Conservation (phyloP, 495 filamentous ascomycete species). For the Stereocaulon alpinum region DNA sequence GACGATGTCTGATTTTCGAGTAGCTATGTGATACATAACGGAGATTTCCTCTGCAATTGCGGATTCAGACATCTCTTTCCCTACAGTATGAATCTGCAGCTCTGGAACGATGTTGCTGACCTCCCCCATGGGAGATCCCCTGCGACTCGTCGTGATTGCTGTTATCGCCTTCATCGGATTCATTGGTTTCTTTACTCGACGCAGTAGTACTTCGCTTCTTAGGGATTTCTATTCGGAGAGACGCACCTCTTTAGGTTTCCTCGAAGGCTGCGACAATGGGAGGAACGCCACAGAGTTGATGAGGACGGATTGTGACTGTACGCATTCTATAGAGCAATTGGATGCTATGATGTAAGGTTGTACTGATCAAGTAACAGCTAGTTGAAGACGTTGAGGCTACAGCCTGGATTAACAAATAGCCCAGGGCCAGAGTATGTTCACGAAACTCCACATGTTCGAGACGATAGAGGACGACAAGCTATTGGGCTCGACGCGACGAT, state of each 20-base stretch:
- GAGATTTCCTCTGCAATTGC: too few species aligned
- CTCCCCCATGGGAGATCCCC: not conserved
- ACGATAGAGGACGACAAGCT: not conserved
- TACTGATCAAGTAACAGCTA: not conserved
- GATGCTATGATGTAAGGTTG: not conserved
- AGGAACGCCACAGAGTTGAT: not conserved
- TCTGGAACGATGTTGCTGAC: not conserved
- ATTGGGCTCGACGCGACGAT: not conserved
- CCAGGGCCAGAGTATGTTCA: not conserved
- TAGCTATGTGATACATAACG: too few species aligned
- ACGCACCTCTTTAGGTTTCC: not conserved
- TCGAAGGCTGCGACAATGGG: not conserved
- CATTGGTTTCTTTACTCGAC: not conserved
- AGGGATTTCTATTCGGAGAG: not conserved
- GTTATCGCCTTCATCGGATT: not conserved
- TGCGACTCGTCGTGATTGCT: not conserved
- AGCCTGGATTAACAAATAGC: not conserved
- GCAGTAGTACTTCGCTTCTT: not conserved
- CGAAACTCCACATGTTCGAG: not conserved
- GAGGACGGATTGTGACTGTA: not conserved
- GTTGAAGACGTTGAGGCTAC: not conserved
- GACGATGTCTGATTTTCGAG: too few species aligned
- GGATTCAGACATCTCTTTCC: too few species aligned
- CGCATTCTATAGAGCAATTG: not conserved
- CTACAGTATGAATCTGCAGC: not conserved